Evolutionary conservation across 306 rosid genomes (phyloP).

Genomic region (Prunus kanzakura): DNA sequence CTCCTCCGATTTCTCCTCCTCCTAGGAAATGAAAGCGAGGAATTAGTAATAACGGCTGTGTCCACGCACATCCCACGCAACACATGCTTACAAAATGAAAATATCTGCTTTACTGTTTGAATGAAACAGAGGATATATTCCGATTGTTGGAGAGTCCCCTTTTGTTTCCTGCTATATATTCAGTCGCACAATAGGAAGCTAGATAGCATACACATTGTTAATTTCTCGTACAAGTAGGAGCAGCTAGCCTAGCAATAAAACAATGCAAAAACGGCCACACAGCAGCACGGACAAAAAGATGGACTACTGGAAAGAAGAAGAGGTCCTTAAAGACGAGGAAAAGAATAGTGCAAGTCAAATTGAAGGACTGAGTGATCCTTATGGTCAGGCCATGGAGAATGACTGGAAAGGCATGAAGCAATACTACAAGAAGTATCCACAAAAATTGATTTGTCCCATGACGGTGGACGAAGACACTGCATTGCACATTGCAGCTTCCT

Average conservation of each 20-base stretch:
- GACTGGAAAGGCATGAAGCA: background rate
- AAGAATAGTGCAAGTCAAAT: background rate
- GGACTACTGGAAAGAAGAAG: background rate
- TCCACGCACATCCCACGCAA: background rate
- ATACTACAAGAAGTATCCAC: background rate
- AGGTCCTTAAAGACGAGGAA: background rate
- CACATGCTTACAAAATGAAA: slow-evolving; percentile 1
- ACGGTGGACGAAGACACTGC: slow-evolving; percentile 9
- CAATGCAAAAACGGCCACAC: background rate
- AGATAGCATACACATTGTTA: too few relatives aligned
- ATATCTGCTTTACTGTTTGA: too few relatives aligned
- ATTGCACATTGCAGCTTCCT: slow-evolving; percentile 7
- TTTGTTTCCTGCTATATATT: too few relatives aligned
- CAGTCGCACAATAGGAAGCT: too few relatives aligned
- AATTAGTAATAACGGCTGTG: too few relatives aligned
- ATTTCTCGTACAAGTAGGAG: too few relatives aligned
- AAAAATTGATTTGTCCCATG: background rate
- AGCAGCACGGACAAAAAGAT: background rate
- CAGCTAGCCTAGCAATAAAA: background rate
- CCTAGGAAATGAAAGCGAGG: too few relatives aligned
- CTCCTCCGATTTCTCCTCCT: too few relatives aligned
- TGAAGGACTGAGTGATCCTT: background rate
- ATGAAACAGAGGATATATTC: too few relatives aligned
- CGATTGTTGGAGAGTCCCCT: too few relatives aligned
- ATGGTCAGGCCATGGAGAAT: background rate